phyloP scores from a whole-genome alignment of 2,329 filamentous ascomycete genomes.

The Chaetomium globosum region DNA sequence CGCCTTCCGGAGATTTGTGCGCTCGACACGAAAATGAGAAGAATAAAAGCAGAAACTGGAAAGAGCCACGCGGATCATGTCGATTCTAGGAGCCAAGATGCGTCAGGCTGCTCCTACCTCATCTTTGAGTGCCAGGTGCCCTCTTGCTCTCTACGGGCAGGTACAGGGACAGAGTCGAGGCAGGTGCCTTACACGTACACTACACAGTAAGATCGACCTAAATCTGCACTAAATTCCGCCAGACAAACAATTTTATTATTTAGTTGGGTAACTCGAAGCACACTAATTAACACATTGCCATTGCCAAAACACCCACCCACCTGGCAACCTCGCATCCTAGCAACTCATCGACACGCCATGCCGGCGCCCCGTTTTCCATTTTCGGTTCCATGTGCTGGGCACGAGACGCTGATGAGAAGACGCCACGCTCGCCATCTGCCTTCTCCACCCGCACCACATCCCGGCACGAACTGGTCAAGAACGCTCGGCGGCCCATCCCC shows the following conservation, averaged over 20 bases:
- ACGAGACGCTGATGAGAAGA: conserved; percentile 22
- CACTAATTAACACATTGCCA: no score
- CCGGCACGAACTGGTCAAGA: conserved; percentile 10
- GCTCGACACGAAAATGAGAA: background rate
- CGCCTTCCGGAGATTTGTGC: conserved; percentile 9
- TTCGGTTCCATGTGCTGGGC: conserved; percentile 16
- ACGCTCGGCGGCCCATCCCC: conserved; percentile 10
- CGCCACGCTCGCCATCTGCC: conserved; percentile 2
- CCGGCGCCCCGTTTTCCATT: conserved; percentile 9
- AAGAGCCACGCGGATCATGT: background rate
- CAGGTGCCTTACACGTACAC: no score
- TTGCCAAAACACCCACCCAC: no score
- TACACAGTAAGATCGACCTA: no score
- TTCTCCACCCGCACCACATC: conserved; percentile 13
- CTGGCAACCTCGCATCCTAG: background rate
- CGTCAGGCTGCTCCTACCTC: background rate
- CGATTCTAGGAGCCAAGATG: background rate
- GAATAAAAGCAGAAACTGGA: background rate
- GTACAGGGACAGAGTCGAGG: no score
- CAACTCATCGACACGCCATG: background rate
- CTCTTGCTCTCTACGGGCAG: background rate
- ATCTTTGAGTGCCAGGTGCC: no score
- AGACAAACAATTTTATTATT: no score
- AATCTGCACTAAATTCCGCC: no score
- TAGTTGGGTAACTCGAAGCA: no score